Base-by-base conservation (phyloP, 2,329 filamentous ascomycete genomes). In the Drechmeria coniospora region DNA sequence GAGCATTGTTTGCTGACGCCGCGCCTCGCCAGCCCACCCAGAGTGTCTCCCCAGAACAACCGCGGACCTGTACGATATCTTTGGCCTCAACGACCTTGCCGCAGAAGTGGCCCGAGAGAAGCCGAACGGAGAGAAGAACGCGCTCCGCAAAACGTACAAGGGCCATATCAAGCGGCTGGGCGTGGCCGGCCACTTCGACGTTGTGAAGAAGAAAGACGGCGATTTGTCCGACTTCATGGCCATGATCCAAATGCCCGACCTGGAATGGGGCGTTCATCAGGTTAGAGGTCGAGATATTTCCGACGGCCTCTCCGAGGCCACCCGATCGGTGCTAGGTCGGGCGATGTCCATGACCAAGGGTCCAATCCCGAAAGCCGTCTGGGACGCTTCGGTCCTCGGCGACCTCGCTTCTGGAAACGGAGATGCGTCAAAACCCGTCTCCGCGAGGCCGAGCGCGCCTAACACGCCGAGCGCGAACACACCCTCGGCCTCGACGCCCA, bases 71-170 rank as follows among this genome's bases (percentile, higher is more conserved):
- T 76, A 68, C 42, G 59, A 65, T 33, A 56, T 63, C 44, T 77
- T 70, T 49, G 57, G 58, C 41, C 51, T 77, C 37, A 57, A 59
- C 26, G 53, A 49, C 28, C 60, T 77, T 30, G 71, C 72, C 32
- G 61, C 64, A 32, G 65, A 72, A 37, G 69, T 76, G 22, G 72
- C 72, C 34, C 63, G 72, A 34, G 66, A 66, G 29, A 68, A 73
- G 44, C 68, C 70, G 10, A 73, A 73, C 45, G 72, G 72, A 37
- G 67, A 74, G 47, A 76, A 75, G 58, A 76, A 76, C 43, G 68
- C 66, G 36, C 56, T 77, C 26, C 63, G 72, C 15, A 76, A 76
- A 46, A 75, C 71, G 11, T 77, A 76, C 56, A 77, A 77, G 49
- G 70, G 70, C 28, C 68, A 76, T 38, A 71, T 77, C 46, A 76